Evolutionary conservation across 2,329 filamentous ascomycete species (phyloP), one percentile per base, ranked within the genome.

Genomic region (Paracorniculantispora psalliotae): DNA sequence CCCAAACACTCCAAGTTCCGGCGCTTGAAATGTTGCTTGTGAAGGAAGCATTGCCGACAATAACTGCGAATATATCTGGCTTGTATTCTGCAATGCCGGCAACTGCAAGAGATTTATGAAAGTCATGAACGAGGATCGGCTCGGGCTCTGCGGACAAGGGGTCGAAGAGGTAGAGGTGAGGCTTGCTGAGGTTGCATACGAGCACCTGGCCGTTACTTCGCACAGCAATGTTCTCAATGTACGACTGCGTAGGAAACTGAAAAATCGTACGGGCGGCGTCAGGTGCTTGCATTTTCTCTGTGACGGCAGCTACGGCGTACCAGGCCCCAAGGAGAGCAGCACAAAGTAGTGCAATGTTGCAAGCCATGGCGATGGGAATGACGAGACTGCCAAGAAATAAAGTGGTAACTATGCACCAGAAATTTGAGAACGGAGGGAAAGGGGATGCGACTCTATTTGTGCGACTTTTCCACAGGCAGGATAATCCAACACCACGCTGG

Each of bases 151-250:
- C 13, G 51, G 55, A 10, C 44, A 44, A 60, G 2, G 72, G 72
- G 53, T 73, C 63, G 37, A 77, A 62, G 28, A 72, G 64, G 61
- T 67, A 68, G 3, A 76, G 61, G 53, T 72, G 67, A 8, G 73
- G 66, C 21, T 54, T 50, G 43, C 68, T 67, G 10, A 75, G 59
- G 4, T 69, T 61, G 15, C 67, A 63, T n/a, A 71, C 67, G 30
- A 76, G 67, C n/a, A 76, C 61, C 26, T 71, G 65, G 15, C 71
- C 72, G 48, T 73, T 74, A n/a, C 65, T 53, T 21, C 69, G 71
- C 3, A 72, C 59, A 9, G 67, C 70, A 25, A 77, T 63, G 55
- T 77, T 76, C 60, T 77, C 75, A 35, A 59, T 54, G 51, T 59
- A 61, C 43, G 60, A 58, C 4, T 41, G 17, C 2, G 51, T 58